phyloP scores from a whole-genome alignment of 2,329 filamentous ascomycete species.

The Ilyonectria destructans region DNA sequence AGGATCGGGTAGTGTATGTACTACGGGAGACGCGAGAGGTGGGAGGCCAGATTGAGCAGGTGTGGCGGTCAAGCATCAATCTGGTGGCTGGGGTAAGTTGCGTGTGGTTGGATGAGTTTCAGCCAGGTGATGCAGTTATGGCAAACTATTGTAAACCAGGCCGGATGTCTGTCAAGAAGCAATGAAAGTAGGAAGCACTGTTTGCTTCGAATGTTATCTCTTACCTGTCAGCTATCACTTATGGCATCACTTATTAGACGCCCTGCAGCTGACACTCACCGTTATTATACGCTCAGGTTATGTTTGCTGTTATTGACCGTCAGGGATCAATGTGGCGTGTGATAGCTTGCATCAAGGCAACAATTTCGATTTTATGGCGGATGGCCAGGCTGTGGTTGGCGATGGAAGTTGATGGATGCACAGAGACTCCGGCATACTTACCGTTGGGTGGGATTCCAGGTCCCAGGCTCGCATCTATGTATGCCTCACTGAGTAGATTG shows the following conservation, averaged over 20 bases:
- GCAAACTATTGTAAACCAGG: not conserved
- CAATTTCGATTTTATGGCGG: not conserved
- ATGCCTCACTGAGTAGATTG: not conserved
- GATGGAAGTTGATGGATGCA: not conserved
- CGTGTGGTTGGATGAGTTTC: slow-evolving; percentile 8
- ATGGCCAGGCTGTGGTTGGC: not conserved
- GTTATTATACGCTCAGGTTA: not conserved
- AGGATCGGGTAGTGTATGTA: slow-evolving; percentile 10
- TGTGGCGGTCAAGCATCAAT: slow-evolving; percentile 15
- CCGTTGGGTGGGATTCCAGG: not conserved
- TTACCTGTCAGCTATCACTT: no score
- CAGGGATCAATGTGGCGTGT: not conserved
- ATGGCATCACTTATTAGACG: not conserved
- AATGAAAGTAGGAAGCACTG: not conserved
- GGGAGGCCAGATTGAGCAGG: not conserved
- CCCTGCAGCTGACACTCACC: not conserved
- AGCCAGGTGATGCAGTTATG: not conserved
- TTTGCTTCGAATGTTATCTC: not conserved
- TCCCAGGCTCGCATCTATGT: no score
- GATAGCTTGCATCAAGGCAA: not conserved
- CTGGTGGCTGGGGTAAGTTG: slow-evolving; percentile 3
- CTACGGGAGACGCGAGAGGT: not conserved
- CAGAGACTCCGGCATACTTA: not conserved
- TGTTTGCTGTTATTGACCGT: not conserved
- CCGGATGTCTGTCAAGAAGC: not conserved